Conservation (phyloP, 2,329 filamentous ascomycete species). For the Macrophomina tecta region DNA sequence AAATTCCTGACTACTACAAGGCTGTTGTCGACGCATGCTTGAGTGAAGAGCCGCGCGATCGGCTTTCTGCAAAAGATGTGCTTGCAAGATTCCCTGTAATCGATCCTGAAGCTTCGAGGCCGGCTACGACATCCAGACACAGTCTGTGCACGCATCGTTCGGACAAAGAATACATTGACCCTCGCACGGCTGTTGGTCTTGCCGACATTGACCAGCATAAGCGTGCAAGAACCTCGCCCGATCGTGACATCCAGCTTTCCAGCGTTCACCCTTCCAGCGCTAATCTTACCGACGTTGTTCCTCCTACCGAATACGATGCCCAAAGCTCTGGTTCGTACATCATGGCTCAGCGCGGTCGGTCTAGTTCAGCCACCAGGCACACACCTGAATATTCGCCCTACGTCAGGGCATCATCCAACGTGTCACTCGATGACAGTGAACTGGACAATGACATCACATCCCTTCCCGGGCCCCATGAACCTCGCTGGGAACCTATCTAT, state of each 20-base stretch:
- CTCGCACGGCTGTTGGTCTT: constrained; percentile 50
- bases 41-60: constrained; percentile 72
- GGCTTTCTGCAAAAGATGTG: constrained; percentile 75
- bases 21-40: constrained; percentile 78
- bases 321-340: constrained; percentile 54
- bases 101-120: constrained; percentile 30
- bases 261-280: constrained; percentile 25
- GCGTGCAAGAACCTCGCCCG: constrained; percentile 28
- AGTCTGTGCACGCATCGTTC: constrained; percentile 50
- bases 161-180: constrained; percentile 56
- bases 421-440: constrained; percentile 47
- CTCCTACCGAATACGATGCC: constrained; percentile 51
- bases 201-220: constrained; percentile 49
- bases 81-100: constrained; percentile 52
- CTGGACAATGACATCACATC: constrained; percentile 44
- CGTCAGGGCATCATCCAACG: constrained; percentile 42
- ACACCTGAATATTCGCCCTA: constrained; percentile 36
- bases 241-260: constrained; percentile 10
- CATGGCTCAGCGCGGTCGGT: constrained; percentile 39
- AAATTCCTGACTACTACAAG: constrained; percentile 80
- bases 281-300: constrained; percentile 40
- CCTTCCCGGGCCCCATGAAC: constrained; percentile 42
- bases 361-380: constrained; percentile 34
- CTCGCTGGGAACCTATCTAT: constrained; percentile 48
- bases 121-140: constrained; percentile 36